Conservation (phyloP, 2,329 filamentous ascomycete genomes). For the Phaeosphaeriaceae sp. region DNA sequence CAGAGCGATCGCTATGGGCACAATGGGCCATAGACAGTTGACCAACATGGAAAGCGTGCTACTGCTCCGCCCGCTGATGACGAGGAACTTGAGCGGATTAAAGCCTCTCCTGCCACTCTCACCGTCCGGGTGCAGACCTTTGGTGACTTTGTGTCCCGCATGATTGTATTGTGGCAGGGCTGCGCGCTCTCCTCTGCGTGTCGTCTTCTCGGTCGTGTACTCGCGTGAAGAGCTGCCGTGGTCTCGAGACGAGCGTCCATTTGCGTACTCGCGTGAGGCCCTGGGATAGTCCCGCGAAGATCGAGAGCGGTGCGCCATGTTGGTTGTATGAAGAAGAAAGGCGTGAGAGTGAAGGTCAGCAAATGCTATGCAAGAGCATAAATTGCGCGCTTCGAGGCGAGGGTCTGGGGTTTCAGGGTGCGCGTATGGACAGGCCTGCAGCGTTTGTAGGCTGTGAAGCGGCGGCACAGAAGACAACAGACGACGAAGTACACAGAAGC, state of each 20-base stretch:
- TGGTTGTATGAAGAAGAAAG: constrained; percentile 1
- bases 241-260: constrained; percentile 22
- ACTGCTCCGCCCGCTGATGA: constrained; percentile 69
- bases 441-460: constrained; percentile 10
- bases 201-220: constrained; percentile 32
- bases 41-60: constrained; percentile 69
- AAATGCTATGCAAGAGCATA: constrained; percentile 8
- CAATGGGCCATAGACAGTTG: constrained; percentile 77
- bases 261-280: constrained; percentile 14
- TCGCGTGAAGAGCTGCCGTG: constrained; percentile 21
- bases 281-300: constrained; percentile 21
- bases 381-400: constrained; percentile 2
- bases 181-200: constrained; percentile 18
- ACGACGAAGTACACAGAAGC: constrained; percentile 1
- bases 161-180: constrained; percentile 51
- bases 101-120: constrained; percentile 74
- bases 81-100: constrained; percentile 68
- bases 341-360: constrained; percentile 7
- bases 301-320: constrained; percentile 27
- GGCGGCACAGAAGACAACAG: constrained; percentile 3
- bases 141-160: constrained; percentile 53
- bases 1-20: constrained; percentile 74
- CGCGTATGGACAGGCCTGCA: constrained; percentile 14
- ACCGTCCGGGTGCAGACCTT: constrained; percentile 59
- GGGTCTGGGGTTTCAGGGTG: constrained; percentile 20